Conservation (phyloP, 305 asterid species). For the Plantago coronopus region DNA sequence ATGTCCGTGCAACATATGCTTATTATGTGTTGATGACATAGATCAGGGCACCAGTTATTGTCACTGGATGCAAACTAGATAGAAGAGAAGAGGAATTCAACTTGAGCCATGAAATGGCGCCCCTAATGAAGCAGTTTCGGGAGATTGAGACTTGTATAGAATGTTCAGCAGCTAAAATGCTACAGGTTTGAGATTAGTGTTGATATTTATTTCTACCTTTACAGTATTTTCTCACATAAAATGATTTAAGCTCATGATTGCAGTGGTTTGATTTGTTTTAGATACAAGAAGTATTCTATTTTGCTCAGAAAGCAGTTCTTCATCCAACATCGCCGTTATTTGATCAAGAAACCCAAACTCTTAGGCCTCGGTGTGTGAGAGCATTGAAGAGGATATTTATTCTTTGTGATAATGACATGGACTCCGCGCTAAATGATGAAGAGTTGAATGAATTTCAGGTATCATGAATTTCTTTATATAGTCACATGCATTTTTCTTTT, state of each 20-base stretch:
- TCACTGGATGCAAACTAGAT: constrained; percentile 96
- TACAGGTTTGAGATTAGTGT: constrained; percentile 54
- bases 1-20: not conserved
- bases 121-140: constrained; percentile 88
- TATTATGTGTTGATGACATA: constrained; percentile 20
- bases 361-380: constrained; percentile 83
- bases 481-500: not conserved
- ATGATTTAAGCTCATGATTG: constrained; percentile 18
- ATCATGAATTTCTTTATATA: constrained; percentile 11
- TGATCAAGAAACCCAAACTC: constrained; percentile 81
- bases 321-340: constrained; percentile 95
- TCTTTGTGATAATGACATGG: constrained; percentile 94
- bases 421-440: constrained; percentile 75
- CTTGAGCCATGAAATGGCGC: constrained; percentile 70
- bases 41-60: constrained; percentile 84
- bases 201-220: constrained; percentile 9
- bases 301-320: constrained; percentile 92
- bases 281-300: constrained; percentile 92
- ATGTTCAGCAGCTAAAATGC: constrained; percentile 89
- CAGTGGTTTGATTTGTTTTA: constrained; percentile 32
- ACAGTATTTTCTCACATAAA: constrained; percentile 3
- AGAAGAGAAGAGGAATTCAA: constrained; percentile 65
- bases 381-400: constrained; percentile 82
- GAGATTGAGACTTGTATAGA: constrained; percentile 95
- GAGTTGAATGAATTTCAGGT: constrained; percentile 98